Percentiles rank a stretch among this genome's conserved stretches.
Conservation (phyloP, 2,329 filamentous ascomycete species). For the Monosporascus sp. region DNA sequence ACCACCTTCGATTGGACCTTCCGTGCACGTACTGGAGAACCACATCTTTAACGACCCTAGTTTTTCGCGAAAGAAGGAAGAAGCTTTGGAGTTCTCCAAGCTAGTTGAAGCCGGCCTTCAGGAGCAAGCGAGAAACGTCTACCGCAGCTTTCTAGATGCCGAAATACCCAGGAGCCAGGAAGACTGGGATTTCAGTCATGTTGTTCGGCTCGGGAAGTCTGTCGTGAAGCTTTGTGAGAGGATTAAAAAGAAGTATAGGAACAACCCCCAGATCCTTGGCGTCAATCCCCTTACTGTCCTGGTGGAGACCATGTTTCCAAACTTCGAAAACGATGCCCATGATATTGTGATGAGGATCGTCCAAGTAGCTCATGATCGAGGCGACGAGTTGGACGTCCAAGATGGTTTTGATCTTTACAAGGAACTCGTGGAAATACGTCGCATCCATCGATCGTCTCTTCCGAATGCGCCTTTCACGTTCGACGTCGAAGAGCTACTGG, state of each 20-base stretch:
- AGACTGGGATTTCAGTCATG: slow-evolving; percentile 85
- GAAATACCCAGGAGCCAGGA: slow-evolving; percentile 75
- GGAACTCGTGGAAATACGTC: slow-evolving; percentile 78
- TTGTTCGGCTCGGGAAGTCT: slow-evolving; percentile 81
- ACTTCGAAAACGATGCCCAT: slow-evolving; percentile 82
- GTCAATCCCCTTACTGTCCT: slow-evolving; percentile 61
- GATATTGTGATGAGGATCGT: slow-evolving; percentile 82
- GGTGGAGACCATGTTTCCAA: slow-evolving; percentile 78
- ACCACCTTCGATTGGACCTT: slow-evolving; percentile 70
- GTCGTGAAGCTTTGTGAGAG: slow-evolving; percentile 81
- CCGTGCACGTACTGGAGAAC: slow-evolving; percentile 74
- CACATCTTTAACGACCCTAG: slow-evolving; percentile 75
- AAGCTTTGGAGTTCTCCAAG: slow-evolving; percentile 65
- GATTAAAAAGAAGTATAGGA: slow-evolving; percentile 88
- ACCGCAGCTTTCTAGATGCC: slow-evolving; percentile 71
- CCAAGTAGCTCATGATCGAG: slow-evolving; percentile 61
- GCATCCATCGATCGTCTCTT: slow-evolving; percentile 71
- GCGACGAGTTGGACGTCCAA: slow-evolving; percentile 74
- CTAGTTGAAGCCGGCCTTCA: slow-evolving; percentile 69
- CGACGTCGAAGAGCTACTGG: slow-evolving; percentile 77
- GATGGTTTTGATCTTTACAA: slow-evolving; percentile 94
- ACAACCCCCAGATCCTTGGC: slow-evolving; percentile 82
- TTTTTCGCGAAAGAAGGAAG: slow-evolving; percentile 66
- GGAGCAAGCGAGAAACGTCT: slow-evolving; percentile 71
- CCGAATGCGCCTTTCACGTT: slow-evolving; percentile 75